A percentile compares a stretch with the other conserved stretches of the same genome.
phyloP scores from a whole-genome alignment of 2,329 filamentous ascomycete species.

The Chaetomiaceae sp. region DNA sequence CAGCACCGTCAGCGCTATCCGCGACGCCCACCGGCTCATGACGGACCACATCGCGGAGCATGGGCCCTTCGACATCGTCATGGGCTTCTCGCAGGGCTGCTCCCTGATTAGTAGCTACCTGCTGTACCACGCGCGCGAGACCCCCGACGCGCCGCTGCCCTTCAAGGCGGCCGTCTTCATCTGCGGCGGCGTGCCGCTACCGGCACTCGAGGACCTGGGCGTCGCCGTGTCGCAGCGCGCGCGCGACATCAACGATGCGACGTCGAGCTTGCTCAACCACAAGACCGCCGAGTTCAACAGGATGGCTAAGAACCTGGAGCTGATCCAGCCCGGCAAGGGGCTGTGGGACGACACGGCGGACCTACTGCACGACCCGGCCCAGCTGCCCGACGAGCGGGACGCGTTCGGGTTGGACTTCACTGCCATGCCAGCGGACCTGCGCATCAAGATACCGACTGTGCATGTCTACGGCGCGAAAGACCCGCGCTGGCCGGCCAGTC shows the following conservation, averaged over 20 bases:
- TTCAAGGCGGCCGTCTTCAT: constrained; percentile 37
- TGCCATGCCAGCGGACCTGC: constrained; percentile 26
- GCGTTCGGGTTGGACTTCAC: constrained; percentile 33
- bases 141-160: constrained; percentile 26
- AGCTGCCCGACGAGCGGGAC: constrained; percentile 26
- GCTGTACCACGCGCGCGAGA: constrained; percentile 33
- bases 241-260: constrained; percentile 26
- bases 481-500: constrained; percentile 30
- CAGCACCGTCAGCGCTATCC: constrained; percentile 28
- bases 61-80: constrained; percentile 32
- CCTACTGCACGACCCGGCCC: constrained; percentile 28
- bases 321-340: constrained; percentile 26
- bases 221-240: constrained; percentile 29
- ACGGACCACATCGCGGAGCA: constrained; percentile 28
- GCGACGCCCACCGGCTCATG: constrained; percentile 32
- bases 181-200: constrained; percentile 34
- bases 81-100: constrained; percentile 36
- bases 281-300: constrained; percentile 26
- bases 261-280: constrained; percentile 23
- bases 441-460: constrained; percentile 31
- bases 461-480: constrained; percentile 34
- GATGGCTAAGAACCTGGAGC: constrained; percentile 22
- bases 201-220: constrained; percentile 31
- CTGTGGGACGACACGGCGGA: constrained; percentile 31
- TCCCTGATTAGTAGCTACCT: constrained; percentile 35